A percentile compares a stretch with the other conserved stretches of the same genome.
These are phyloP conservation scores for Chalciporus sp. DNA, from an alignment of 1,284 basidiomycete genomes.

Conservation along the genomic window DNA sequence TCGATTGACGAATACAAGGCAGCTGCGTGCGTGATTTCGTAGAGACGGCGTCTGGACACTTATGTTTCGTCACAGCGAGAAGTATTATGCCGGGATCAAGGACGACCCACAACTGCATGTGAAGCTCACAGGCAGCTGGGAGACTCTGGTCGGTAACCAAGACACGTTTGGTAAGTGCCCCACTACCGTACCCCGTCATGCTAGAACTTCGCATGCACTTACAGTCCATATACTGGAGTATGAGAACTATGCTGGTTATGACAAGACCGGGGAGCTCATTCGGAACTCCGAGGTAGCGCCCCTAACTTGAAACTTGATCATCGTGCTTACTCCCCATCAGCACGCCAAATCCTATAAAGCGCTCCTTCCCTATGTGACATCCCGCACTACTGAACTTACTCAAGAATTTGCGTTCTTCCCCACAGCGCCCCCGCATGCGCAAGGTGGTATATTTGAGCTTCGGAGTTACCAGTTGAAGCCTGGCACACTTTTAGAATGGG, in stretches of 20 bases:
- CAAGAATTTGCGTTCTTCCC: conserved; percentile 96
- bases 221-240: conserved; percentile 84
- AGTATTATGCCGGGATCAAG: conserved; percentile 79
- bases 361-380: conserved; percentile 74
- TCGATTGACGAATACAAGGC: conserved; percentile 80
- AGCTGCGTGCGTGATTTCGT: conserved; percentile 68
- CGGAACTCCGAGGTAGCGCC: conserved; percentile 57
- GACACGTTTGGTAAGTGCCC: conserved; percentile 68
- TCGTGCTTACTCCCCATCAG: conserved; percentile 37
- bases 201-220: not conserved
- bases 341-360: conserved; percentile 63
- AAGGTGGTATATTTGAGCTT: conserved; percentile 91
- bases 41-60: conserved; percentile 9
- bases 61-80: conserved; percentile 52
- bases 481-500: conserved; percentile 91
- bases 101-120: conserved; percentile 73
- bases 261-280: conserved; percentile 66
- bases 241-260: conserved; percentile 85
- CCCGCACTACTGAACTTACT: conserved; percentile 76
- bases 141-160: conserved; percentile 83
- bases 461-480: conserved; percentile 84
- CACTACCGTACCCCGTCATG: not conserved
- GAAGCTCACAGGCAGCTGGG: conserved; percentile 91
- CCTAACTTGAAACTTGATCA: not conserved
- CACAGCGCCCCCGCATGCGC: conserved; percentile 79